A percentile compares a stretch with the other conserved stretches of the same genome.
These are phyloP conservation scores for Scytalidium lignicola DNA, from an alignment of 2,329 filamentous ascomycete genomes.

Conservation along the genomic window DNA sequence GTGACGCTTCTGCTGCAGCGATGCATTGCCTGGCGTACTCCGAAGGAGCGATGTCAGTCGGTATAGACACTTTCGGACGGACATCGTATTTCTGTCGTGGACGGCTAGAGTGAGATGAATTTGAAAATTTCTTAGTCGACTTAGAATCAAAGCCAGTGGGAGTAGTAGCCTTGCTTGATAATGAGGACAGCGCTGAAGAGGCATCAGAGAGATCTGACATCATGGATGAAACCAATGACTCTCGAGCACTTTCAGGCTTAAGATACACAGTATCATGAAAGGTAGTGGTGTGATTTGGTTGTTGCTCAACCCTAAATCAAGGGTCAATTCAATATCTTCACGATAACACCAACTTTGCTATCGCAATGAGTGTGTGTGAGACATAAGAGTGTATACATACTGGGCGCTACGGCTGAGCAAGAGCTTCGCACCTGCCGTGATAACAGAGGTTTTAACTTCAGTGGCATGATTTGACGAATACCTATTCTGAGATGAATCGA, in stretches of 20 bases:
- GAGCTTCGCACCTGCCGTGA: slow-evolving; percentile 13
- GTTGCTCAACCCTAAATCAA: slow-evolving; percentile 17
- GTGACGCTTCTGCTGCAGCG: slow-evolving; percentile 79
- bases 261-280: slow-evolving; percentile 22
- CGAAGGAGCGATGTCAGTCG: slow-evolving; percentile 61
- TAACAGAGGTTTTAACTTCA: slow-evolving; percentile 13
- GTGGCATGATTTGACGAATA: slow-evolving; percentile 9
- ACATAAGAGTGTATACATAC: slow-evolving; percentile 19
- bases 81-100: slow-evolving; percentile 48
- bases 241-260: slow-evolving; percentile 28
- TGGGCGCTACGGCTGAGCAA: slow-evolving; percentile 10
- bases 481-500: slow-evolving; percentile 19
- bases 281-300: slow-evolving; percentile 10
- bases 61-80: slow-evolving; percentile 78
- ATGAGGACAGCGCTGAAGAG: slow-evolving; percentile 45
- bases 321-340: slow-evolving; percentile 15
- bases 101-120: slow-evolving; percentile 17
- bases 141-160: slow-evolving; percentile 44
- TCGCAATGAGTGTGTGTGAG: slow-evolving; percentile 8
- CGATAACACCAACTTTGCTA: background rate
- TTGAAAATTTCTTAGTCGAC: slow-evolving; percentile 20
- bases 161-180: slow-evolving; percentile 60
- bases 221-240: slow-evolving; percentile 48
- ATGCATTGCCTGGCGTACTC: slow-evolving; percentile 92
- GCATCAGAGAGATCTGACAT: slow-evolving; percentile 44